phyloP scores from a whole-genome alignment of 2,329 filamentous ascomycete species.

The Aspergillus sp. region DNA sequence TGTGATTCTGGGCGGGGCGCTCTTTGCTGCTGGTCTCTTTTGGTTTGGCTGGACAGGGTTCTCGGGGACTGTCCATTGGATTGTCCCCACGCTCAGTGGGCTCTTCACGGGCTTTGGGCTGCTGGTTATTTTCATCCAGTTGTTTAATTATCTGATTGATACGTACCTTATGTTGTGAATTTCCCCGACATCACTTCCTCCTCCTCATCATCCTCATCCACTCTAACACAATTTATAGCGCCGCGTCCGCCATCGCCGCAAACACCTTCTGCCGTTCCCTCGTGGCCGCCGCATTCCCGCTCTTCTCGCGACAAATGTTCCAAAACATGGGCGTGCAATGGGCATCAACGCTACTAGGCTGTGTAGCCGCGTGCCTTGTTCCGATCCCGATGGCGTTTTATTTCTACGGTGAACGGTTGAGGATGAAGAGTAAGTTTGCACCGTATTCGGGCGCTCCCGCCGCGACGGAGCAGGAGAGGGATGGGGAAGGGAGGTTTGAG shows the following conservation, averaged over 20 bases:
- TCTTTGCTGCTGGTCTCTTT: conserved; percentile 67
- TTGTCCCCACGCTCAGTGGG: conserved; percentile 50
- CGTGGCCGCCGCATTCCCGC: conserved; percentile 56
- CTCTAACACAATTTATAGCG: conserved; percentile 28
- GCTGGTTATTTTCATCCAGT: conserved; percentile 61
- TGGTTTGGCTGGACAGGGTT: conserved; percentile 78
- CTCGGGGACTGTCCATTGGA: conserved; percentile 46
- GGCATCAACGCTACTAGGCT: conserved; percentile 44
- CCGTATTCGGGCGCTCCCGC: background rate
- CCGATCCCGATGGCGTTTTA: conserved; percentile 20
- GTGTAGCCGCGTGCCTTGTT: conserved; percentile 37
- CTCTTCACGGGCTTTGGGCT: conserved; percentile 63
- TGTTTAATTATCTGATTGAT: conserved; percentile 64
- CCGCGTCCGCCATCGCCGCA: conserved; percentile 59
- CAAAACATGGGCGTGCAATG: conserved; percentile 43
- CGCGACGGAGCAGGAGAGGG: too few relatives aligned
- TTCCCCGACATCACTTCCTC: too few relatives aligned
- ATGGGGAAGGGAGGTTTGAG: too few relatives aligned
- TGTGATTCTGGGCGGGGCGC: conserved; percentile 56
- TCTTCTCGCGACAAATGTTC: conserved; percentile 62
- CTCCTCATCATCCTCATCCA: too few relatives aligned
- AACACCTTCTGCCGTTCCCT: conserved; percentile 55
- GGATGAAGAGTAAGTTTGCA: background rate
- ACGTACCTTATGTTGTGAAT: conserved; percentile 56
- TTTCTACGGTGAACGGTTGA: conserved; percentile 27